Conservation (phyloP, 1,284 basidiomycete genomes). For the Kwoniella shivajii region DNA sequence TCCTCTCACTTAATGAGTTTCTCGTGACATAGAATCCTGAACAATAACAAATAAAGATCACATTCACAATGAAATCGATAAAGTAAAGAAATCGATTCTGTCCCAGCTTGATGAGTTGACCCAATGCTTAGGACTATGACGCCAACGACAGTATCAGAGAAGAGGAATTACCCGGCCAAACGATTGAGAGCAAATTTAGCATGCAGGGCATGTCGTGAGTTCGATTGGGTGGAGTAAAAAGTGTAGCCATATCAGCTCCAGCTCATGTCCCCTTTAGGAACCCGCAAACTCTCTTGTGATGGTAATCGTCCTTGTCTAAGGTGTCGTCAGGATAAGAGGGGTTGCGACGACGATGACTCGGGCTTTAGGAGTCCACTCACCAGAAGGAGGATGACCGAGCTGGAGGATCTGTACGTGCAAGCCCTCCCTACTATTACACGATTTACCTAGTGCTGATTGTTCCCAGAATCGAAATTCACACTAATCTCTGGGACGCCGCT, state of each 20-base stretch:
- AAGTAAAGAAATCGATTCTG: too few relatives aligned
- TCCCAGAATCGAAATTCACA: background rate
- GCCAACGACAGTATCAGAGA: background rate
- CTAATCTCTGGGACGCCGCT: background rate
- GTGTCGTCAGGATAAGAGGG: conserved; percentile 12
- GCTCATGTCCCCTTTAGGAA: conserved; percentile 8
- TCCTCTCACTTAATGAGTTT: background rate
- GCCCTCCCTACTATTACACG: background rate
- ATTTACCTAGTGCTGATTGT: background rate
- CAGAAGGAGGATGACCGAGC: conserved; percentile 26
- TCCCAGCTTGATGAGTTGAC: too few relatives aligned
- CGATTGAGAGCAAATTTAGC: conserved; percentile 10
- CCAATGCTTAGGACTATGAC: background rate
- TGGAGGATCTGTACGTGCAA: conserved; percentile 25
- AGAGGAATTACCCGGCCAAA: conserved; percentile 2
- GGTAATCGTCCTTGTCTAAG: conserved; percentile 14
- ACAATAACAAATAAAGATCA: too few relatives aligned
- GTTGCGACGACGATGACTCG: conserved; percentile 15
- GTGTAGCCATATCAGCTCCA: too few relatives aligned
- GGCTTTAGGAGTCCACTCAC: conserved; percentile 22
- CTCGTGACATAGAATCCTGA: too few relatives aligned
- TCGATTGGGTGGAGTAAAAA: too few relatives aligned
- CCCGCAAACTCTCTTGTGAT: conserved; percentile 21
- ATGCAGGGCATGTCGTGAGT: conserved; percentile 17
- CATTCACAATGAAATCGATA: too few relatives aligned